A percentile compares a stretch with the other conserved stretches of the same genome.
Evolutionary conservation across 208 protist genomes (phyloP).

Genomic region (Trichomonas vaginalis): DNA sequence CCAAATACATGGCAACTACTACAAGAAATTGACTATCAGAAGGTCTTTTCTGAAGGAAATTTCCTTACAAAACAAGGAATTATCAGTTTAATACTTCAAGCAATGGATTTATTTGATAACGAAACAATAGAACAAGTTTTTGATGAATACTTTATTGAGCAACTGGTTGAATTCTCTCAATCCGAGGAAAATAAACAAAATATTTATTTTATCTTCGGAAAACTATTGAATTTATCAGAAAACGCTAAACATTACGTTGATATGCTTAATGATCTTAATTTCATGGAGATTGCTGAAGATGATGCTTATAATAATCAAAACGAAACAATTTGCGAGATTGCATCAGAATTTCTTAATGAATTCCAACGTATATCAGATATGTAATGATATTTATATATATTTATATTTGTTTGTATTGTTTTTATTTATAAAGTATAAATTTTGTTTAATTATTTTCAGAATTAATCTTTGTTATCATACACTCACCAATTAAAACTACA

Average conservation of each 20-base stretch:
- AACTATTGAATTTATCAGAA: neutral
- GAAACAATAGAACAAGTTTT: neutral
- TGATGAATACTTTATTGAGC: neutral
- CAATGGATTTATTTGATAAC: neutral
- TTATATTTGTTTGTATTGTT: too few relatives aligned
- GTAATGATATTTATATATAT: too few relatives aligned
- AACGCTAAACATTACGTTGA: neutral
- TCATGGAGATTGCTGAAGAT: neutral
- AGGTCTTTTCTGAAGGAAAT: neutral
- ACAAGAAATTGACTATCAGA: neutral
- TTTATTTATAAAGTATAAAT: too few relatives aligned
- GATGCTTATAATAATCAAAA: too few relatives aligned
- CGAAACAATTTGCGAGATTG: too few relatives aligned
- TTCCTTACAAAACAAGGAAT: neutral
- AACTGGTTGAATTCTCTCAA: neutral
- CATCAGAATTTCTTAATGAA: too few relatives aligned
- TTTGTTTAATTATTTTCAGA: too few relatives aligned
- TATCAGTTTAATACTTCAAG: neutral
- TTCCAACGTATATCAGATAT: too few relatives aligned
- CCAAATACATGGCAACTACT: neutral
- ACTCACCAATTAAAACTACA: too few relatives aligned
- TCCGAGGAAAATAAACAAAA: neutral
- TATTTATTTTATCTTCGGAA: neutral
- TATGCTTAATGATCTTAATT: neutral
- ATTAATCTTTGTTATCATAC: too few relatives aligned